A percentile compares a stretch with the other conserved stretches of the same genome.
These are phyloP conservation scores for Cytospora paraplurivora DNA, from an alignment of 2,329 filamentous ascomycete genomes.

Conservation along the genomic window DNA sequence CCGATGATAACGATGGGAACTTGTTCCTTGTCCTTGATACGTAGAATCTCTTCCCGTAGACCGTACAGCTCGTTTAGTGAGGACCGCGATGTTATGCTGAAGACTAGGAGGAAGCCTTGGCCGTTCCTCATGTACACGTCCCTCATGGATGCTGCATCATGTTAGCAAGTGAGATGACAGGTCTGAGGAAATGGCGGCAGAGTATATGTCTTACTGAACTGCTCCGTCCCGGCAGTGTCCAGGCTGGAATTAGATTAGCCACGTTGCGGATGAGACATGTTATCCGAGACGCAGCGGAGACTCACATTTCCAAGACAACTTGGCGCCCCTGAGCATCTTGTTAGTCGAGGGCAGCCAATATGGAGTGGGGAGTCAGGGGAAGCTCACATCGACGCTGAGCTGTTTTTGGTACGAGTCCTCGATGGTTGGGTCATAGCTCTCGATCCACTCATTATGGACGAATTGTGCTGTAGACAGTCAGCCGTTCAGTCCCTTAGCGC, in stretches of 20 bases:
- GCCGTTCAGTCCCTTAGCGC: conserved; percentile 25
- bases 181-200: conserved; percentile 81
- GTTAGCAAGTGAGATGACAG: conserved; percentile 32
- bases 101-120: conserved; percentile 88
- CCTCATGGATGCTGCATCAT: conserved; percentile 61
- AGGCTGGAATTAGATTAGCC: conserved; percentile 52
- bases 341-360: conserved; percentile 36
- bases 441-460: conserved; percentile 92
- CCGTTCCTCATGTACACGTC: conserved; percentile 93
- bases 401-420: conserved; percentile 77
- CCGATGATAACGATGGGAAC: conserved; percentile 88
- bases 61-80: conserved; percentile 82
- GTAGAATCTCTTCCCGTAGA: conserved; percentile 84
- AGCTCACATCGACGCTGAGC: conserved; percentile 81
- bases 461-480: conserved; percentile 69
- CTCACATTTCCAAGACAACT: conserved; percentile 87
- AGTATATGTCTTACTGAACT: conserved; percentile 72
- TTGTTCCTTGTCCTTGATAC: conserved; percentile 85
- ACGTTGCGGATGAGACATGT: conserved; percentile 14
- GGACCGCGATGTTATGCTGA: conserved; percentile 83
- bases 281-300: conserved; percentile 29
- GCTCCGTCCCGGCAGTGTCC: conserved; percentile 88
- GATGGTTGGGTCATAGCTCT: conserved; percentile 80
- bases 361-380: conserved; percentile 3
- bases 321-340: conserved; percentile 68